phyloP scores from a whole-genome alignment of 148 eudicot genomes.

The Mesembryanthemum crystallinum region DNA sequence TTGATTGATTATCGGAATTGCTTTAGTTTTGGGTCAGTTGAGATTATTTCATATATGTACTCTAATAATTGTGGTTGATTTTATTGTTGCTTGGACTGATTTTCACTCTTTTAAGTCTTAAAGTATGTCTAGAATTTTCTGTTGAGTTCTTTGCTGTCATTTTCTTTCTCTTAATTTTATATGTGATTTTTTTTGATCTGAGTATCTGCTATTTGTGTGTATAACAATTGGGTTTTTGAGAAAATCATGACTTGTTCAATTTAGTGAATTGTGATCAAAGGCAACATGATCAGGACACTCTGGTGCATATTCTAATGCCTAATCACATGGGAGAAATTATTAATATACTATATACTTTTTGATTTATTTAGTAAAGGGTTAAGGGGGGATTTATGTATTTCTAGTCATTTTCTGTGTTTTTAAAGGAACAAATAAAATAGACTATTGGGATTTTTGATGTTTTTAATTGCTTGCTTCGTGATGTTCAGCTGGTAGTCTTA shows the following conservation, averaged over 20 bases:
- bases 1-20: not conserved
- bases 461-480: slow-evolving; percentile 27
- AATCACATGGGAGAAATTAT: slow-evolving; percentile 34
- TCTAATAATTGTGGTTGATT: slow-evolving; percentile 15
- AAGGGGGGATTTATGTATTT: slow-evolving; percentile 7
- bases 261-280: slow-evolving; percentile 21
- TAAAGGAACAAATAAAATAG: slow-evolving; percentile 17
- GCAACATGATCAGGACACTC: slow-evolving; percentile 33
- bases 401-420: slow-evolving; percentile 25
- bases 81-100: slow-evolving; percentile 16
- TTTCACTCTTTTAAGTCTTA: not conserved
- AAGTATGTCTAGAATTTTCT: slow-evolving; percentile 5
- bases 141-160: slow-evolving; percentile 6
- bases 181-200: not conserved
- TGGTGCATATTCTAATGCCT: slow-evolving; percentile 26
- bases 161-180: not conserved
- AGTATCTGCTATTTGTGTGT: slow-evolving; percentile 10
- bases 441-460: slow-evolving; percentile 18
- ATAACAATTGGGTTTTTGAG: slow-evolving; percentile 1
- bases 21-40: slow-evolving; percentile 2
- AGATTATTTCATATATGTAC: not conserved
- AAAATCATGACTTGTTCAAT: slow-evolving; percentile 9
- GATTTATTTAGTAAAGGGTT: slow-evolving; percentile 15
- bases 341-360: slow-evolving; percentile 1
- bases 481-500: slow-evolving; percentile 40